A percentile compares a stretch with the other conserved stretches of the same genome.
phyloP scores from a whole-genome alignment of 225 moss, liverwort and hornwort species.

The Polytrichum formosum region DNA sequence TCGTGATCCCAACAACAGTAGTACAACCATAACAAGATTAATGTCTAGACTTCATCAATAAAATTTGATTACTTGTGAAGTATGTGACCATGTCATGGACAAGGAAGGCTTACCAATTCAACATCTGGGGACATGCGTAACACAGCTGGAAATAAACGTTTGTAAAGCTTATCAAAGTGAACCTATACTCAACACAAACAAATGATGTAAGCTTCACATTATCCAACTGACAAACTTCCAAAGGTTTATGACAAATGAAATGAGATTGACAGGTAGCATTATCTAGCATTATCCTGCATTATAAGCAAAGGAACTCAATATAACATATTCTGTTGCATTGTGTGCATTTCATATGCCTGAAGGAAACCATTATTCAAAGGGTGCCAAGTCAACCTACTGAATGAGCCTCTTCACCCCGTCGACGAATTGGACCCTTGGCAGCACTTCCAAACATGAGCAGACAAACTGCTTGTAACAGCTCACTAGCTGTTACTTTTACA shows the following conservation, averaged over 20 bases:
- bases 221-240: too few relatives aligned
- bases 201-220: too few relatives aligned
- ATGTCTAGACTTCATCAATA: too few relatives aligned
- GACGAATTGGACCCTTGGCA: constrained; percentile 84
- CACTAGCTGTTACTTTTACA: constrained; percentile 84
- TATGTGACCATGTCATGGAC: background rate
- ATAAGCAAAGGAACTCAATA: too few relatives aligned
- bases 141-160: constrained; percentile 72
- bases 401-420: constrained; percentile 56
- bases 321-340: too few relatives aligned
- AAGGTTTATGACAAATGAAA: too few relatives aligned
- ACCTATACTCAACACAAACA: constrained; percentile 32
- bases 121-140: constrained; percentile 87
- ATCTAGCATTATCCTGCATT: too few relatives aligned
- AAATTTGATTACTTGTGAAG: background rate
- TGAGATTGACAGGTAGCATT: too few relatives aligned
- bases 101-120: constrained; percentile 53
- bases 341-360: background rate
- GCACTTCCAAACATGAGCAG: constrained; percentile 94
- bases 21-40: too few relatives aligned
- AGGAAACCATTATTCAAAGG: background rate
- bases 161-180: constrained; percentile 86
- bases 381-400: constrained; percentile 37
- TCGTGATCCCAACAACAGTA: too few relatives aligned
- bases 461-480: constrained; percentile 90